Percentiles rank a stretch among this genome's conserved stretches.
Conservation (phyloP, 2,329 filamentous ascomycete species). For the Aureobasidium sp. region DNA sequence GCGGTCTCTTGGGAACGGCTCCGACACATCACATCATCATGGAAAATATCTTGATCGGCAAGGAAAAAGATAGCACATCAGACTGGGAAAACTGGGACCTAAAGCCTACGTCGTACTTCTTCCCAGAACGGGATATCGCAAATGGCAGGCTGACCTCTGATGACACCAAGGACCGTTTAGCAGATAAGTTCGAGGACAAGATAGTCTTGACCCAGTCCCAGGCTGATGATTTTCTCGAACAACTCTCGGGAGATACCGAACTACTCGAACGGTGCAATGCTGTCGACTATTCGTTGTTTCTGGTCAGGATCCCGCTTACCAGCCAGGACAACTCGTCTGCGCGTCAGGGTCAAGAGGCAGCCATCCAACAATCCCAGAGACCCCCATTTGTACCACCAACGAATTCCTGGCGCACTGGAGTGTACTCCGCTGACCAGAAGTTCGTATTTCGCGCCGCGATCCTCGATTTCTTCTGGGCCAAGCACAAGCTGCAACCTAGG, state of each 20-base stretch:
- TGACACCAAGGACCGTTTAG: conserved; percentile 57
- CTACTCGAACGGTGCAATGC: conserved; percentile 57
- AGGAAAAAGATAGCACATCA: conserved; percentile 37
- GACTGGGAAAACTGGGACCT: conserved; percentile 67
- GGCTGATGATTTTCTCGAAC: conserved; percentile 49
- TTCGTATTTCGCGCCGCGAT: conserved; percentile 62
- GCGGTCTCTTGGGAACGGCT: conserved; percentile 52
- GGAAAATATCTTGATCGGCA: conserved; percentile 65
- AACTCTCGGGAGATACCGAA: conserved; percentile 55
- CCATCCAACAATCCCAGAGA: background rate
- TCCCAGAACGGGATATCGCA: conserved; percentile 64
- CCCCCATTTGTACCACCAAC: conserved; percentile 29
- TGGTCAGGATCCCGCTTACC: conserved; percentile 49
- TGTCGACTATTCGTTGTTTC: conserved; percentile 69
- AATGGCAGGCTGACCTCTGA: conserved; percentile 57
- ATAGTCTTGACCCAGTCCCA: conserved; percentile 50
- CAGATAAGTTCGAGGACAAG: conserved; percentile 62
- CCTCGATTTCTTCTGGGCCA: conserved; percentile 74
- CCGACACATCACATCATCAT: conserved; percentile 70
- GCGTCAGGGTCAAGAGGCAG: conserved; percentile 21
- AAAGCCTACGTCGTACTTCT: conserved; percentile 69
- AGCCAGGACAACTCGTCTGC: conserved; percentile 16
- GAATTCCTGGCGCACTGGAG: conserved; percentile 53
- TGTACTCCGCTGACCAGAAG: conserved; percentile 55
- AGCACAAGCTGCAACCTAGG: conserved; percentile 60